phyloP scores from a whole-genome alignment of 1,139 yeast genomes.

The Nakaseomyces kungkrabaensis region DNA sequence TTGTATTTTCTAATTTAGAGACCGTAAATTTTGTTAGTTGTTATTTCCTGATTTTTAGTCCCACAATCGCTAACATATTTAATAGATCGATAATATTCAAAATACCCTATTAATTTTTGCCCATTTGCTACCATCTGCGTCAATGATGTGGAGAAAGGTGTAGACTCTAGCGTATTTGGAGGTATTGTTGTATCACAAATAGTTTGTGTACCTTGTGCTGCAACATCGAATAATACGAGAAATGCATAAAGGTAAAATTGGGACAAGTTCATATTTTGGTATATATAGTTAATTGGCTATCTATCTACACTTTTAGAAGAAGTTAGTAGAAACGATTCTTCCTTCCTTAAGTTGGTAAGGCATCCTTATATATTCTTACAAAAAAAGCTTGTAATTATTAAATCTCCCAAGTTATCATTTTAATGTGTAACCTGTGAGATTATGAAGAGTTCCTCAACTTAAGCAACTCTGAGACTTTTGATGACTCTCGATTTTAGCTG shows the following conservation, averaged over 20 bases:
- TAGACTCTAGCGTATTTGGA: slow-evolving; percentile 12
- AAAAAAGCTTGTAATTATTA: too few relatives aligned
- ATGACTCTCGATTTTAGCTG: too few relatives aligned
- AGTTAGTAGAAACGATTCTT: too few relatives aligned
- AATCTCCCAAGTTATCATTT: too few relatives aligned
- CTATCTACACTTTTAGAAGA: too few relatives aligned
- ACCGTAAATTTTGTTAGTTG: slow-evolving; percentile 8
- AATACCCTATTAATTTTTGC: slow-evolving; percentile 13
- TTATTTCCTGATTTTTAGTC: neutral
- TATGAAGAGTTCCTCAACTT: neutral
- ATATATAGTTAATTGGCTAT: too few relatives aligned
- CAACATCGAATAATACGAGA: neutral
- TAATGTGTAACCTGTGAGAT: too few relatives aligned
- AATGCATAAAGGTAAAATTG: neutral
- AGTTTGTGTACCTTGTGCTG: neutral
- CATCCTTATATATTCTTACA: too few relatives aligned
- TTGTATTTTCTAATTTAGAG: neutral
- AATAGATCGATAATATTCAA: slow-evolving; percentile 18
- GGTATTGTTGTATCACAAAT: slow-evolving; percentile 1
- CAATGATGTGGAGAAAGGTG: slow-evolving; percentile 19
- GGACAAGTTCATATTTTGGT: neutral
- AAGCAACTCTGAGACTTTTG: neutral
- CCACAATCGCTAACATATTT: slow-evolving; percentile 18
- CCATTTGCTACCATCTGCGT: slow-evolving; percentile 16
- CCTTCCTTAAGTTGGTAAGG: too few relatives aligned